Evolutionary conservation across 257 asterid species (phyloP).

Genomic region (Solanum corneliomulleri): DNA sequence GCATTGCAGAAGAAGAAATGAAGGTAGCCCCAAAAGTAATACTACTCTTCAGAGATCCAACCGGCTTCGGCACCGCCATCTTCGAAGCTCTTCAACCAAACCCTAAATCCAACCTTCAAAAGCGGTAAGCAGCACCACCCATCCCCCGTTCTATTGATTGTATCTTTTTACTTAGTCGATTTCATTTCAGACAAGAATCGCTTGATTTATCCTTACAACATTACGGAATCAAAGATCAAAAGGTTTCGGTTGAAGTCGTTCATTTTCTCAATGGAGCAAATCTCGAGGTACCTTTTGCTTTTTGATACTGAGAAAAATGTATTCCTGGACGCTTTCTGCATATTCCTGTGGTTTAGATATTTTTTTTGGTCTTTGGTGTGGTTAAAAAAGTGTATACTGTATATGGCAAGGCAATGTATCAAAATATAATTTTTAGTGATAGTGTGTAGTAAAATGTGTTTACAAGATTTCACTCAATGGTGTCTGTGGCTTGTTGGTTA

Average conservation of each 20-base stretch:
- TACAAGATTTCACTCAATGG: neutral
- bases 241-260: conserved; percentile 39
- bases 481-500: neutral
- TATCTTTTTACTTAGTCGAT: neutral
- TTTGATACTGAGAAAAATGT: neutral
- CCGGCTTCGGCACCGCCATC: conserved; percentile 40
- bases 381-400: neutral
- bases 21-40: conserved; percentile 50
- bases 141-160: neutral
- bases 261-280: conserved; percentile 41
- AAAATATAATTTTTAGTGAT: neutral
- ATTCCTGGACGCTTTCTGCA: neutral
- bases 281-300: conserved; percentile 29
- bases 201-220: conserved; percentile 51
- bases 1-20: conserved; percentile 15
- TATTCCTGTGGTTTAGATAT: neutral
- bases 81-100: conserved; percentile 39
- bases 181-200: conserved; percentile 38
- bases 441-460: neutral
- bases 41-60: conserved; percentile 50
- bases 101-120: conserved; percentile 25
- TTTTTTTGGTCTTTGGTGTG: neutral
- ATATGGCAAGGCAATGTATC: neutral
- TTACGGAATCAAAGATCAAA: conserved; percentile 51
- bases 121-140: conserved; percentile 16